Conservation (phyloP, 2,329 filamentous ascomycete species). For the Fusarium albosuccineum region DNA sequence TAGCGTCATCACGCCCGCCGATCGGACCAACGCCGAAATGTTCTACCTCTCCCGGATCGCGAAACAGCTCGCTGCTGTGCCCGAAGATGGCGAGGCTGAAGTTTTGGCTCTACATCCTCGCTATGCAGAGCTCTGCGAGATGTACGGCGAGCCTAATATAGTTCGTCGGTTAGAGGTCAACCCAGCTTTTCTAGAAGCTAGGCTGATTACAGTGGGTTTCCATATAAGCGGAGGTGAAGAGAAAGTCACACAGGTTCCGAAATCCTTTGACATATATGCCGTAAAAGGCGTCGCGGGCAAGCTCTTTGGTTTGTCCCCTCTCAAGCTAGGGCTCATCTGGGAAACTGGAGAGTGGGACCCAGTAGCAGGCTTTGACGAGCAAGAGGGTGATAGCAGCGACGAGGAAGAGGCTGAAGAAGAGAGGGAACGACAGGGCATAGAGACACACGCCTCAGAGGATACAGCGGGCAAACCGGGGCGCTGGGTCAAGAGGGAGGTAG, state of each 20-base stretch:
- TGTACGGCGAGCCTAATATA: slow-evolving; percentile 79
- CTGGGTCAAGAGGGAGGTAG: slow-evolving; percentile 83
- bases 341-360: slow-evolving; percentile 94
- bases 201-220: slow-evolving; percentile 77
- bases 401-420: slow-evolving; percentile 61
- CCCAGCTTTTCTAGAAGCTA: slow-evolving; percentile 84
- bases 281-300: slow-evolving; percentile 83
- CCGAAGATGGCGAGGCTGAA: slow-evolving; percentile 63
- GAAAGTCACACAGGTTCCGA: slow-evolving; percentile 71
- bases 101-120: slow-evolving; percentile 77
- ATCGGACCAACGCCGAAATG: slow-evolving; percentile 89
- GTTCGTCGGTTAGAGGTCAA: slow-evolving; percentile 71
- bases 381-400: slow-evolving; percentile 67
- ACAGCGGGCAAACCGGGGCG: slow-evolving; percentile 59
- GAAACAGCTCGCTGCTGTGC: slow-evolving; percentile 75
- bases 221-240: slow-evolving; percentile 42
- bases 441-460: slow-evolving; percentile 45
- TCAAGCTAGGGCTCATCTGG: slow-evolving; percentile 79
- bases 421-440: slow-evolving; percentile 38
- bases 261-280: slow-evolving; percentile 82
- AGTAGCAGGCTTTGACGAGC: slow-evolving; percentile 72
- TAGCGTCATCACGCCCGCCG: slow-evolving; percentile 75
- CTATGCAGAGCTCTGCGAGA: slow-evolving; percentile 78
- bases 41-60: slow-evolving; percentile 92
- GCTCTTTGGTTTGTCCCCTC: slow-evolving; percentile 74